Evolutionary conservation across 2,329 filamentous ascomycete genomes (phyloP).

Genomic region (Trichophyton mentagrophytes): DNA sequence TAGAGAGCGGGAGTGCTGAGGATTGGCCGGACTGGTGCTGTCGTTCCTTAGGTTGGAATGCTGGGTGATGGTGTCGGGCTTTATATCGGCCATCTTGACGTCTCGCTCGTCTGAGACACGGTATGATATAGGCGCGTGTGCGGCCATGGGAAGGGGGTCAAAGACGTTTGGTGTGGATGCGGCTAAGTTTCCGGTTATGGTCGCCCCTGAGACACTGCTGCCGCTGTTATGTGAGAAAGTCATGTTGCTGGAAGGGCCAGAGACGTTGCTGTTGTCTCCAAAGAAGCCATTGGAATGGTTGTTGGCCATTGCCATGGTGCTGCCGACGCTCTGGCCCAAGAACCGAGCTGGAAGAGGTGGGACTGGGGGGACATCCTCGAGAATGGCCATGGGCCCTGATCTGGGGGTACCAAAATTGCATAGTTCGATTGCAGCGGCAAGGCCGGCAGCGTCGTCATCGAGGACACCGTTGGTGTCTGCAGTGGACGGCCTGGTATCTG

Average conservation of each 20-base stretch:
- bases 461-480: conserved; percentile 57
- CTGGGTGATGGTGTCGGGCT: conserved; percentile 26
- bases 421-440: conserved; percentile 80
- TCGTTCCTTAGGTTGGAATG: conserved; percentile 17
- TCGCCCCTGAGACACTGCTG: conserved; percentile 1
- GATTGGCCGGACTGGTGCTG: not conserved
- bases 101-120: conserved; percentile 43
- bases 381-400: conserved; percentile 49
- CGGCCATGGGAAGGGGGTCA: conserved; percentile 32
- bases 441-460: conserved; percentile 71
- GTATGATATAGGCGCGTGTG: conserved; percentile 31
- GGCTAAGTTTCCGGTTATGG: conserved; percentile 15
- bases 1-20: conserved; percentile 6
- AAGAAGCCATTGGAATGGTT: conserved; percentile 32
- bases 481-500: conserved; percentile 63
- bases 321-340: conserved; percentile 48
- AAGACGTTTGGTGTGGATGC: conserved; percentile 29
- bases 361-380: conserved; percentile 69
- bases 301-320: conserved; percentile 38
- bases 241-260: conserved; percentile 16
- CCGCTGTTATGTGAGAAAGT: conserved; percentile 1
- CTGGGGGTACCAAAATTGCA: conserved; percentile 77
- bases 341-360: conserved; percentile 75
- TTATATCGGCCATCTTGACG: conserved; percentile 56
- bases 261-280: conserved; percentile 35